Percentiles rank a stretch among this genome's conserved stretches.
Evolutionary conservation across 306 rosid genomes (phyloP).

Genomic region (Dalbergia cochinchinensis): DNA sequence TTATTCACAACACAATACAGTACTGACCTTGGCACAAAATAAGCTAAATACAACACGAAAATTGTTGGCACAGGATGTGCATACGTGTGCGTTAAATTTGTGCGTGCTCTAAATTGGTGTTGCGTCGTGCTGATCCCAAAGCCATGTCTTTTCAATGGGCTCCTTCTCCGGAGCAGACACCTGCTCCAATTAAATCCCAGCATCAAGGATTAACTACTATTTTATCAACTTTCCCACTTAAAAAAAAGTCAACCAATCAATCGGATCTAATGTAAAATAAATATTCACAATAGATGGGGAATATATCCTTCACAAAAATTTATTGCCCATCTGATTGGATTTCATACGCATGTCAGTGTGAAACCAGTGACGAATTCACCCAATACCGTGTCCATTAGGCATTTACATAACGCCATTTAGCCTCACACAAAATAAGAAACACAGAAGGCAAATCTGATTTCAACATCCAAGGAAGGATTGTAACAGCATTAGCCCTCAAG

Average conservation of each 20-base stretch:
- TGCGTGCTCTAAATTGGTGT: constrained; percentile 12
- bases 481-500: constrained; percentile 51
- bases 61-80: background rate
- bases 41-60: background rate
- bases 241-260: background rate
- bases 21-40: too few species aligned
- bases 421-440: background rate
- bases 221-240: constrained; percentile 14
- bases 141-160: background rate
- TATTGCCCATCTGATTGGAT: constrained; percentile 36
- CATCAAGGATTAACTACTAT: constrained; percentile 36
- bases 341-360: constrained; percentile 27
- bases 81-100: constrained; percentile 6
- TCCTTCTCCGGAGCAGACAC: background rate
- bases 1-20: too few species aligned
- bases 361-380: constrained; percentile 36
- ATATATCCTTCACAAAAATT: constrained; percentile 44
- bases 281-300: constrained; percentile 31
- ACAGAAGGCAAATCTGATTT: background rate
- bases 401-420: background rate
- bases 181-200: constrained; percentile 35
- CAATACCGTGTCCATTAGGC: background rate
- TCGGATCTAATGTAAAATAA: constrained; percentile 11
- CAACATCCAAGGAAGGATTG: constrained; percentile 58
- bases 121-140: constrained; percentile 30